A percentile compares a stretch with the other conserved stretches of the same genome.
phyloP scores from a whole-genome alignment of 306 rosid species.

The Carpinus fangiana region DNA sequence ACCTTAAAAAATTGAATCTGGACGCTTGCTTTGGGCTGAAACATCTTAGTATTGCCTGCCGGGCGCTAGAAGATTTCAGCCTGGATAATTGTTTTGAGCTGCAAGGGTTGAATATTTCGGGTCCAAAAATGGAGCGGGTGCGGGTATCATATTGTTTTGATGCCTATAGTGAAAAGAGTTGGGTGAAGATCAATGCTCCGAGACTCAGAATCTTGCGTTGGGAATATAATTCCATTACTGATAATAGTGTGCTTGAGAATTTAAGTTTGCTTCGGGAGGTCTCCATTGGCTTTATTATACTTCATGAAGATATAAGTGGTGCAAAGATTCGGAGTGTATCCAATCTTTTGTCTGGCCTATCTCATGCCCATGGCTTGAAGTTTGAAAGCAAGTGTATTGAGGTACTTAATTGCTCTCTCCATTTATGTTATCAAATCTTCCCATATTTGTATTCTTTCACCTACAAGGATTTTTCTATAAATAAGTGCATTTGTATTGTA shows the following conservation, averaged over 20 bases:
- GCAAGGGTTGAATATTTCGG: conserved; percentile 48
- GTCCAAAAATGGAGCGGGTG: conserved; percentile 42
- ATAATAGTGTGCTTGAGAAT: conserved; percentile 34
- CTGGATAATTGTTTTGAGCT: conserved; percentile 54
- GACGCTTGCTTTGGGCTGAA: conserved; percentile 55
- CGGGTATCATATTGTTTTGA: conserved; percentile 56
- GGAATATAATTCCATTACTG: conserved; percentile 54
- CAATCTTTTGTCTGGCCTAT: conserved; percentile 51
- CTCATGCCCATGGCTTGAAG: conserved; percentile 46
- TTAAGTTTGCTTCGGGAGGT: conserved; percentile 48
- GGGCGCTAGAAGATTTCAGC: conserved; percentile 48
- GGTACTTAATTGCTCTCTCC: conserved; percentile 37
- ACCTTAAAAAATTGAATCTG: conserved; percentile 47
- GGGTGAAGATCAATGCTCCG: conserved; percentile 53
- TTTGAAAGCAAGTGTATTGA: conserved; percentile 56
- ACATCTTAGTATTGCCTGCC: conserved; percentile 47
- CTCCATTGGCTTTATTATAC: conserved; percentile 42
- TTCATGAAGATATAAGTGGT: conserved; percentile 32
- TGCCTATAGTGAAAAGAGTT: conserved; percentile 38
- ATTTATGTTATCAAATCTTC: too few species aligned
- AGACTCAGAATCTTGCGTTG: conserved; percentile 45
- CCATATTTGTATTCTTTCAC: too few species aligned
- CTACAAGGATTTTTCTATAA: too few species aligned
- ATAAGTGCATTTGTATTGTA: too few species aligned
- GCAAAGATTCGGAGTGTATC: conserved; percentile 55